Evolutionary conservation across 306 rosid genomes (phyloP).

Genomic region (Nissolia schottii): DNA sequence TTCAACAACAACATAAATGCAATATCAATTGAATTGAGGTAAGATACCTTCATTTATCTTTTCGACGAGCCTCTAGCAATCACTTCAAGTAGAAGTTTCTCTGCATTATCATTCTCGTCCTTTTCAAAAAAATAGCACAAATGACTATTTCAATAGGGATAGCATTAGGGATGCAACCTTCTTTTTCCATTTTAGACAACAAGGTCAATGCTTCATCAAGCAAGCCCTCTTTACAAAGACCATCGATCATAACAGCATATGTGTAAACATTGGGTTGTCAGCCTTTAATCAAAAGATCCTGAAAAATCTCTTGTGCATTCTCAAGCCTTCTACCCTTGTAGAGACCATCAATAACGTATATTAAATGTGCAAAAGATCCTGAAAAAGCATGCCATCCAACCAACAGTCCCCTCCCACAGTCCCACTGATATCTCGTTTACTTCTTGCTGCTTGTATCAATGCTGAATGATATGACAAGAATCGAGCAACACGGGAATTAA

Average conservation of each 20-base stretch:
- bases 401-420: too few species aligned
- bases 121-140: not conserved
- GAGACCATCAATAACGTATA: constrained; percentile 22
- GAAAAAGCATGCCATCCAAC: too few species aligned
- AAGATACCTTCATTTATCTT: not conserved
- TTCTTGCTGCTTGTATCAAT: too few species aligned
- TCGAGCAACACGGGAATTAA: too few species aligned
- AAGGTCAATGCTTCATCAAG: not conserved
- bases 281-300: not conserved
- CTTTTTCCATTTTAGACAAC: not conserved
- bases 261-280: not conserved
- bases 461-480: too few species aligned
- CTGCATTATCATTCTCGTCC: not conserved
- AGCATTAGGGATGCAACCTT: not conserved
- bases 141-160: not conserved
- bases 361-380: too few species aligned
- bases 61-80: not conserved
- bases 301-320: not conserved
- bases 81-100: constrained; percentile 18
- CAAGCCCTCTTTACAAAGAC: not conserved
- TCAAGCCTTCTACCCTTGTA: not conserved
- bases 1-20: not conserved
- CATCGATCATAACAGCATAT: not conserved
- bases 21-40: not conserved
- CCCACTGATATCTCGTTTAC: too few species aligned